Base-by-base conservation (phyloP, 345 rosid species). In the Aegle marmelos region DNA sequence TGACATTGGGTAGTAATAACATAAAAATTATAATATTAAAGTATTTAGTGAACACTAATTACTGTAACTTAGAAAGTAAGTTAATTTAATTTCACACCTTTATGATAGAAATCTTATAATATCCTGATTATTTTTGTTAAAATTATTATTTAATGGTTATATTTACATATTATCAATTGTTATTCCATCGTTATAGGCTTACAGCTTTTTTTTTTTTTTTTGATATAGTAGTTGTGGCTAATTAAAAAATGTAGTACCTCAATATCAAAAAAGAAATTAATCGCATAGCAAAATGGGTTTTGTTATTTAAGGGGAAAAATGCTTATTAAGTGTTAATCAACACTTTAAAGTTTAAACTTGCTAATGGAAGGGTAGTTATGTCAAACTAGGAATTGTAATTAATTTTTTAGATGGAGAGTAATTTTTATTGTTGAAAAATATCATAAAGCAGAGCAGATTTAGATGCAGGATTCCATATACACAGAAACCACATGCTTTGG, bases 401-500 rank as follows among this genome's bases (percentile, higher is more conserved):
- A 39, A 24, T n/a, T 13, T 11, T 36, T 13, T 50, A 59, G 63
- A 25, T 24, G 78, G 50, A 45, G 70, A 80, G 50, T 68, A 19
- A 41, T 19, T 61, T 34, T 79, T 58, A 14, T 45, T 71, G 24
- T 36, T 45, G 21, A 69, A 54, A 83, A 37, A 67, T 65, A 75
- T 59, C 57, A 76, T 28, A 82, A 78, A 76, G 73, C 71, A 73
- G 9, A 72, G 71, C 79, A 83, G 87, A 75, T 80, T 58, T 78
- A 79, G 87, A 83, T 83, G 81, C 59, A 80, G 86, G 87, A 85
- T 79, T 86, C 84, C 87, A 73, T 68, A 72, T 24, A 45, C 50
- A 45, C 80, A 84, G 85, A 79, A 79, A 66, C 86, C 92, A 89
- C 90, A 85, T 87, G 90, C 87, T 71, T 80, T 83, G 78, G 82